Evolutionary conservation across 345 rosid genomes (phyloP).

Genomic region (Rhodamnia argentea): DNA sequence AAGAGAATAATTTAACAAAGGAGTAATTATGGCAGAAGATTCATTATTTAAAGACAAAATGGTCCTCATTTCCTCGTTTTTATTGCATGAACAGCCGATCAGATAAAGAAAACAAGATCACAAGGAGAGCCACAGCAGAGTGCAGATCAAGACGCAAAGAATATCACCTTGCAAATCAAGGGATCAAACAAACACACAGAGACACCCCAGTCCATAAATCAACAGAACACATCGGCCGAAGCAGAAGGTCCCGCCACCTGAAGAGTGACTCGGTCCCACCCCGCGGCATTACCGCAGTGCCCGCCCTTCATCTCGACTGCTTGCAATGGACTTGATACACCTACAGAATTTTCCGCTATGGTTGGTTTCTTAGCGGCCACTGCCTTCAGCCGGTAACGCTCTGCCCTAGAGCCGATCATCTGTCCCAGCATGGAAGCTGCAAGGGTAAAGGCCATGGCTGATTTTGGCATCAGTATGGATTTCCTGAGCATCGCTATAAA

Average conservation of each 20-base stretch:
- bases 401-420: constrained; percentile 96
- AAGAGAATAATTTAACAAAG: neutral
- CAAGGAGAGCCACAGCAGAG: neutral
- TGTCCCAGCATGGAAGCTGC: constrained; percentile 88
- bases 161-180: neutral
- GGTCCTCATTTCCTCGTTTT: neutral
- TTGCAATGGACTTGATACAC: constrained; percentile 12
- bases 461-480: constrained; percentile 83
- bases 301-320: constrained; percentile 2
- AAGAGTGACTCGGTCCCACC: constrained; percentile 31
- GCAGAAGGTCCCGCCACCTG: constrained; percentile 23
- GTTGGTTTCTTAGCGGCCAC: constrained; percentile 30
- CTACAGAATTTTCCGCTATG: neutral
- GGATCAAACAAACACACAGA: neutral
- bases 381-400: constrained; percentile 60
- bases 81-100: neutral
- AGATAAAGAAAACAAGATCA: neutral
- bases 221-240: constrained; percentile 31
- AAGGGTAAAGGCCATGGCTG: constrained; percentile 90
- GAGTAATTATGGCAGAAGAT: neutral
- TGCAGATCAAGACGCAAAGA: neutral
- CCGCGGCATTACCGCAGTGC: constrained; percentile 17
- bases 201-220: neutral
- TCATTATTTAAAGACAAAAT: neutral
- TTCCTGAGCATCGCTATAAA: constrained; percentile 89